phyloP scores from a whole-genome alignment of 192 early-diverging fungal species.

The Obelidium mucronatum region DNA sequence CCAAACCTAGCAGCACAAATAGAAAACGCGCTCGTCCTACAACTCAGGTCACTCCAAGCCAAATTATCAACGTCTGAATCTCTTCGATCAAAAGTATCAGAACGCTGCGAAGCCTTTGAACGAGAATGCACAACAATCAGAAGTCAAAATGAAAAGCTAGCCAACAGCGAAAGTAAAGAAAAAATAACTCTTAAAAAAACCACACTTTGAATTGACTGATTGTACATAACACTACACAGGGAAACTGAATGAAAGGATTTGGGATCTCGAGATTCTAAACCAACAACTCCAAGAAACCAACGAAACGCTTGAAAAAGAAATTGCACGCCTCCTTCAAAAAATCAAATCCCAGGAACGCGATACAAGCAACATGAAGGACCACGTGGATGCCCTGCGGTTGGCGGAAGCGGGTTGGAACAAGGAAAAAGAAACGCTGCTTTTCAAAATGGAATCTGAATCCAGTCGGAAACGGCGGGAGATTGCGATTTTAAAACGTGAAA shows the following conservation, averaged over 20 bases:
- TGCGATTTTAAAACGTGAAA: conserved; percentile 33
- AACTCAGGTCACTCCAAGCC: not conserved
- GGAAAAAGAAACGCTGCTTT: conserved; percentile 6
- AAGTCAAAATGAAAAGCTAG: conserved; percentile 35
- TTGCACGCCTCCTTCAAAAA: not conserved
- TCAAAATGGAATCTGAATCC: conserved; percentile 36
- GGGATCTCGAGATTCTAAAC: conserved; percentile 47
- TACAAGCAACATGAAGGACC: not conserved
- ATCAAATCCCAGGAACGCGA: conserved; percentile 32
- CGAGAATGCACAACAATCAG: conserved; percentile 21
- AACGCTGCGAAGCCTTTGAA: conserved; percentile 35
- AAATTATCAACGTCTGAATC: not conserved
- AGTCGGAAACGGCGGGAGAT: conserved; percentile 32
- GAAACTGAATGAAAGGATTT: conserved; percentile 47
- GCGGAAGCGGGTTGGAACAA: conserved; percentile 21
- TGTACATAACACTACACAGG: conserved; percentile 22
- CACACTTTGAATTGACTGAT: too few relatives aligned
- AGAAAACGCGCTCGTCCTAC: conserved; percentile 11
- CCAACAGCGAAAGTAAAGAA: conserved; percentile 20
- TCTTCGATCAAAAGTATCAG: conserved; percentile 22
- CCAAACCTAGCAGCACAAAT: conserved; percentile 18
- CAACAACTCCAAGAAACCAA: conserved; percentile 37
- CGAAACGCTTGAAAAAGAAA: conserved; percentile 34
- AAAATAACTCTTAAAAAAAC: too few relatives aligned
- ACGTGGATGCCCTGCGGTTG: conserved; percentile 33